Percentiles rank a stretch among this genome's conserved stretches.
These are phyloP conservation scores for Coemansia sp. DNA, from an alignment of 192 early-diverging fungal genomes.

Conservation along the genomic window DNA sequence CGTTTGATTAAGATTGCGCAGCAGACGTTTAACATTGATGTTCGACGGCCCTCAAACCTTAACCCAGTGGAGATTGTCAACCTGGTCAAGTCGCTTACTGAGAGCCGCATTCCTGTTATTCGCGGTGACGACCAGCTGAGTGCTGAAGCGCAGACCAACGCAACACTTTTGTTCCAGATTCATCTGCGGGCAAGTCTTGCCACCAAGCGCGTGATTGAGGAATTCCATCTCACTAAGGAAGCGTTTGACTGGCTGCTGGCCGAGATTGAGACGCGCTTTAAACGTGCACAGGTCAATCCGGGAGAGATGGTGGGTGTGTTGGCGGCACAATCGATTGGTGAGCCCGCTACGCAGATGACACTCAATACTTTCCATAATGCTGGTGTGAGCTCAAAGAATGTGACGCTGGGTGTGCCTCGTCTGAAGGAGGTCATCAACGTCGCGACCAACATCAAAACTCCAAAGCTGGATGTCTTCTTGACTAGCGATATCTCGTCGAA, in stretches of 20 bases:
- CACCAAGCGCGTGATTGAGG: slow-evolving; percentile 81
- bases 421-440: slow-evolving; percentile 99
- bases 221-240: slow-evolving; percentile 80
- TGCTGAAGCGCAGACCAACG: slow-evolving; percentile 85
- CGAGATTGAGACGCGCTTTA: slow-evolving; percentile 90
- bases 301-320: slow-evolving; percentile 98
- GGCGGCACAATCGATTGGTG: slow-evolving; percentile 98
- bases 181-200: slow-evolving; percentile 78
- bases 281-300: slow-evolving; percentile 84
- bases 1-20: slow-evolving; percentile 90
- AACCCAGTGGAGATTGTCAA: slow-evolving; percentile 80
- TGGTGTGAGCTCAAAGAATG: slow-evolving; percentile 95
- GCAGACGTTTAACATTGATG: slow-evolving; percentile 83
- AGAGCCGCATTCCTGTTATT: slow-evolving; percentile 70
- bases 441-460: slow-evolving; percentile 94
- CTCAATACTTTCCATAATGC: slow-evolving; percentile 99
- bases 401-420: slow-evolving; percentile 96
- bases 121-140: slow-evolving; percentile 87
- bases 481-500: slow-evolving; percentile 66
- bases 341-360: slow-evolving; percentile 99
- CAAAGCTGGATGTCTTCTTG: slow-evolving; percentile 76
- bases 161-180: slow-evolving; percentile 90
- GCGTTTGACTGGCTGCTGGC: slow-evolving; percentile 94
- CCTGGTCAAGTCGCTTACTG: slow-evolving; percentile 67
- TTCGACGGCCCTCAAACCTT: slow-evolving; percentile 77